Evolutionary conservation across 108 stramenopile species (phyloP).

Genomic region (Pseudonitzschia delicatissima): DNA sequence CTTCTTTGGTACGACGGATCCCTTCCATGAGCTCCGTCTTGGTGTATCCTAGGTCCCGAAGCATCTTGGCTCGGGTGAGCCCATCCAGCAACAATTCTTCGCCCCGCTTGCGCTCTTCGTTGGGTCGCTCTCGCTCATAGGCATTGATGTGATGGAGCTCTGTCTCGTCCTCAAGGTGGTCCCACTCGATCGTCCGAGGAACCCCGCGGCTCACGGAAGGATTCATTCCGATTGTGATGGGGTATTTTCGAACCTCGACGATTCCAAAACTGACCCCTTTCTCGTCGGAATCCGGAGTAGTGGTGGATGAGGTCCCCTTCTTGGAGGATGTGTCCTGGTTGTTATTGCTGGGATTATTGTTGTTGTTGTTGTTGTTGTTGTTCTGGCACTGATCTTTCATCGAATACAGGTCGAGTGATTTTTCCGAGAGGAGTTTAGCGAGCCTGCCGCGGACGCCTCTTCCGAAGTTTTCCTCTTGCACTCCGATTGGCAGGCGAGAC

Average conservation of each 20-base stretch:
- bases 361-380: no score
- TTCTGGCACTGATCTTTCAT: no score
- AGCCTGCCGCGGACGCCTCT: no score
- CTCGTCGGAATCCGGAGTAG: no score
- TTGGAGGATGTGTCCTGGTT: no score
- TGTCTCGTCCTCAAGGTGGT: conserved; percentile 12
- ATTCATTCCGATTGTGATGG: conserved; percentile 52
- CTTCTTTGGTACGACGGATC: background rate
- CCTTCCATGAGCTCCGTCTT: background rate
- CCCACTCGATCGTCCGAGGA: conserved; percentile 55
- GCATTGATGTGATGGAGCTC: background rate
- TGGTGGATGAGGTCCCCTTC: no score
- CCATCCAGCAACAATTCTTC: background rate
- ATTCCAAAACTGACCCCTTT: no score
- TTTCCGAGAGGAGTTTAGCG: no score
- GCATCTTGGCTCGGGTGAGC: background rate
- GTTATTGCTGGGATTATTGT: no score
- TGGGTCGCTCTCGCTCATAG: background rate
- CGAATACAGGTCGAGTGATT: no score
- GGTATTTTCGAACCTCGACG: conserved; percentile 42
- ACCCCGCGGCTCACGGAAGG: conserved; percentile 46
- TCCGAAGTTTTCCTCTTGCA: no score
- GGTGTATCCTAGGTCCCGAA: background rate
- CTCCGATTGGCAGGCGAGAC: no score
- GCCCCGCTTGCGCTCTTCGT: background rate